Percentiles rank a stretch among this genome's conserved stretches.
Evolutionary conservation across 495 filamentous ascomycete genomes (phyloP).

Genomic region (Tuber indicum): DNA sequence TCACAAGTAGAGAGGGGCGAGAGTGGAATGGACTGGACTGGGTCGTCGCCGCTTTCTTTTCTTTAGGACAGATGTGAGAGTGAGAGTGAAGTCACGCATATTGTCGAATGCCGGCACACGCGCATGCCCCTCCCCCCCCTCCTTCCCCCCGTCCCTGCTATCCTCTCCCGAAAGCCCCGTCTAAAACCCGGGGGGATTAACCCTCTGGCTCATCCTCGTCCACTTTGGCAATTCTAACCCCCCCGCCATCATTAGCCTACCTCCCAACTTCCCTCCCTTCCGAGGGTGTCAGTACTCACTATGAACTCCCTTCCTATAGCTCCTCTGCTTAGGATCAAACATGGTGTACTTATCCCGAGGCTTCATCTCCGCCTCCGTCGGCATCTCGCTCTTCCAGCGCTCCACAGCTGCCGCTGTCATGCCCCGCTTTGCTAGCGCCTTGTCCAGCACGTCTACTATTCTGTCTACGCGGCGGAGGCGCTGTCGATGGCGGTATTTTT

Average conservation of each 20-base stretch:
- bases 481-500: constrained; percentile 83
- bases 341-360: constrained; percentile 96
- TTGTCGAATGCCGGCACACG: background rate
- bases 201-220: constrained; percentile 84
- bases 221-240: constrained; percentile 79
- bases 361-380: constrained; percentile 90
- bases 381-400: constrained; percentile 92
- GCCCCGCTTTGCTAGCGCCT: constrained; percentile 64
- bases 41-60: background rate
- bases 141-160: background rate
- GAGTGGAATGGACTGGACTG: background rate
- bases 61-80: background rate
- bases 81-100: background rate
- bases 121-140: background rate
- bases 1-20: background rate
- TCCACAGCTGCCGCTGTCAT: constrained; percentile 65
- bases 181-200: constrained; percentile 93
- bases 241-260: constrained; percentile 26
- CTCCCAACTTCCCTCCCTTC: constrained; percentile 4
- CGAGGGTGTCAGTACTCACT: constrained; percentile 56
- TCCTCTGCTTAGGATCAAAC: constrained; percentile 92
- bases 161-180: background rate
- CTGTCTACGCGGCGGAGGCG: constrained; percentile 79
- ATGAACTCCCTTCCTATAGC: constrained; percentile 91
- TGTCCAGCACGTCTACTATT: constrained; percentile 69